Evolutionary conservation across 2,329 filamentous ascomycete genomes (phyloP).

Genomic region (Trichoderma sp.): DNA sequence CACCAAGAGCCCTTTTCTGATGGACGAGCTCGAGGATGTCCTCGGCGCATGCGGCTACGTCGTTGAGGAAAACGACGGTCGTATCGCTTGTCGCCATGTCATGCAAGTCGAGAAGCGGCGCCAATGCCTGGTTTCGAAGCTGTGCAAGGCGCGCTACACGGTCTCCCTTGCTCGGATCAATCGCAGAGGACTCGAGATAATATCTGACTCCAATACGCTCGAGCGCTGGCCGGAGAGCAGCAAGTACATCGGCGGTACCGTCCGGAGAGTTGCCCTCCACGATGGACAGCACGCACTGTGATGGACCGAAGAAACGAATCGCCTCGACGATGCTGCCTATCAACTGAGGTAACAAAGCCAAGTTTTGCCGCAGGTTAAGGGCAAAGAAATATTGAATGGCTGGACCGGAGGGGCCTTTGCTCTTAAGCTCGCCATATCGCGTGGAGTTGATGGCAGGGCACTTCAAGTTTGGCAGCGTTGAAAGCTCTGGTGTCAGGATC

Average conservation of each 20-base stretch:
- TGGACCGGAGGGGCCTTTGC: neutral
- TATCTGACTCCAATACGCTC: slow-evolving; percentile 45
- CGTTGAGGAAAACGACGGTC: slow-evolving; percentile 57
- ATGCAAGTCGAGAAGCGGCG: slow-evolving; percentile 45
- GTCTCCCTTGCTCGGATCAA: slow-evolving; percentile 48
- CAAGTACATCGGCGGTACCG: slow-evolving; percentile 53
- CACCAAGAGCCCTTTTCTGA: slow-evolving; percentile 50
- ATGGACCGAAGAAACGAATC: slow-evolving; percentile 52
- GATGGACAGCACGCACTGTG: slow-evolving; percentile 53
- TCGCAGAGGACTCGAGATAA: slow-evolving; percentile 45
- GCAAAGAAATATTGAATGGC: slow-evolving; percentile 51
- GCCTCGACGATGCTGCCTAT: slow-evolving; percentile 53
- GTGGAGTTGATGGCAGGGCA: slow-evolving; percentile 34
- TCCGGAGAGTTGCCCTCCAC: slow-evolving; percentile 57
- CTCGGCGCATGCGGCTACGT: slow-evolving; percentile 55
- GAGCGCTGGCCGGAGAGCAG: slow-evolving; percentile 45
- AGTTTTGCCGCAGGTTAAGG: slow-evolving; percentile 51
- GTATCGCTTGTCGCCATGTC: slow-evolving; percentile 40
- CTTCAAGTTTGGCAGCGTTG: slow-evolving; percentile 30
- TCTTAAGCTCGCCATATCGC: slow-evolving; percentile 33
- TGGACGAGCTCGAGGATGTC: slow-evolving; percentile 60
- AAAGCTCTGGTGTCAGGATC: slow-evolving; percentile 34
- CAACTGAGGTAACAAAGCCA: slow-evolving; percentile 47
- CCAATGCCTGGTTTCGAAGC: slow-evolving; percentile 56
- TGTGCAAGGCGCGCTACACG: slow-evolving; percentile 54